Conservation (phyloP, 2,329 filamentous ascomycete genomes). For the Hortaea werneckii region DNA sequence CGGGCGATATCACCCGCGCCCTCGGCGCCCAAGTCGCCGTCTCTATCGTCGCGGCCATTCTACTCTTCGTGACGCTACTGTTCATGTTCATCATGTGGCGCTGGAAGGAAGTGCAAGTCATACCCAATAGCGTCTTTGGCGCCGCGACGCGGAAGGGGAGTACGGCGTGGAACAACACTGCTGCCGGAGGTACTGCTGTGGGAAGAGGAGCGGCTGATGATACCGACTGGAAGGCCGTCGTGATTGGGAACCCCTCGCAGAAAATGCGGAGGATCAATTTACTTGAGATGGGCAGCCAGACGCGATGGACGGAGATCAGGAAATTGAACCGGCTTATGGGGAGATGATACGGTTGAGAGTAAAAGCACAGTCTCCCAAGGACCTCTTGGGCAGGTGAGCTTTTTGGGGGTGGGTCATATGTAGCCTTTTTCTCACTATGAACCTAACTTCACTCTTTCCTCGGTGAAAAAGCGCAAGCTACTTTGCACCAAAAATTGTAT, state of each 20-base stretch:
- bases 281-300: slow-evolving; percentile 58
- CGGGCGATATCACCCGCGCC: slow-evolving; percentile 55
- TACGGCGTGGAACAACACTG: slow-evolving; percentile 29
- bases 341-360: slow-evolving; percentile 1
- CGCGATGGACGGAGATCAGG: slow-evolving; percentile 62
- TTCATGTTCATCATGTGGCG: slow-evolving; percentile 53
- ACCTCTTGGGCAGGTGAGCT: too few species aligned
- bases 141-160: slow-evolving; percentile 36
- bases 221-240: slow-evolving; percentile 56
- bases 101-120: slow-evolving; percentile 57
- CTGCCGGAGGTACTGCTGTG: too few species aligned
- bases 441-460: too few species aligned
- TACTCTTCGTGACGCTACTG: slow-evolving; percentile 54
- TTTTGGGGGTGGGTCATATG: too few species aligned
- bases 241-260: slow-evolving; percentile 62
- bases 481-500: too few species aligned
- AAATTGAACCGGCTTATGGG: slow-evolving; percentile 33
- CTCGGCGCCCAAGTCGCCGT: slow-evolving; percentile 59
- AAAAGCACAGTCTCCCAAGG: neutral
- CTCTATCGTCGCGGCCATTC: slow-evolving; percentile 56
- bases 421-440: too few species aligned
- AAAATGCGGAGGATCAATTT: slow-evolving; percentile 60
- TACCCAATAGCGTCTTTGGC: slow-evolving; percentile 49
- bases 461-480: too few species aligned
- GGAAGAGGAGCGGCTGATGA: slow-evolving; percentile 33